Evolutionary conservation across 2,329 filamentous ascomycete genomes (phyloP).

Genomic region (Diaporthe aspalathi): DNA sequence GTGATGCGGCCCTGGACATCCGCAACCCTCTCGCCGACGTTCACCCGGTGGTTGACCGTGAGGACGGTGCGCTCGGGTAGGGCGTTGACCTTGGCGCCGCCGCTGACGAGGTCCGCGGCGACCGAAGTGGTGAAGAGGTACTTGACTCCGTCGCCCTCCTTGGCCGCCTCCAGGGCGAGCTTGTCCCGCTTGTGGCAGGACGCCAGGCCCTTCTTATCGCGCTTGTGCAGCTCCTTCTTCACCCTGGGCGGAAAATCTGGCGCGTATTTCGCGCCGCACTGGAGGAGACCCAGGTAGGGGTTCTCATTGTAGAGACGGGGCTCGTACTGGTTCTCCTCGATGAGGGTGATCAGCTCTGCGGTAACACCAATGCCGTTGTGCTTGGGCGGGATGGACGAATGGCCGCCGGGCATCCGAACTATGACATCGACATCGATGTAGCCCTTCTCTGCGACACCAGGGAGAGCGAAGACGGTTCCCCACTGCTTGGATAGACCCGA

Average conservation of each 20-base stretch:
- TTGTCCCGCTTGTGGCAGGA: conserved; percentile 49
- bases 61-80: conserved; percentile 70
- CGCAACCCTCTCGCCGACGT: conserved; percentile 63
- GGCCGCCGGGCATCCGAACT: conserved; percentile 69
- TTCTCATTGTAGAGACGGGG: conserved; percentile 55
- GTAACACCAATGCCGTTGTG: conserved; percentile 67
- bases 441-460: conserved; percentile 72
- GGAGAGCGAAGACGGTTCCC: conserved; percentile 63
- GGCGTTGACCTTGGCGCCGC: conserved; percentile 76
- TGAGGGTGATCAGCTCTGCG: conserved; percentile 53
- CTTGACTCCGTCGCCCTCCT: conserved; percentile 50
- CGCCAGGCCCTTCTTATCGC: conserved; percentile 41
- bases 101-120: conserved; percentile 70
- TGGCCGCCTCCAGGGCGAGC: conserved; percentile 63
- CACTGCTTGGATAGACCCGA: conserved; percentile 57
- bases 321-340: conserved; percentile 60
- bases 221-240: conserved; percentile 52
- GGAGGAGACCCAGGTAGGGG: conserved; percentile 51
- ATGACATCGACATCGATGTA: conserved; percentile 68
- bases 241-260: conserved; percentile 58
- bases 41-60: conserved; percentile 71
- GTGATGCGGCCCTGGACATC: conserved; percentile 64
- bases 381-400: conserved; percentile 67
- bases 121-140: conserved; percentile 72
- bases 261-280: conserved; percentile 57